Evolutionary conservation across 2,329 filamentous ascomycete species (phyloP).

Genomic region (Scedosporium minutisporum): DNA sequence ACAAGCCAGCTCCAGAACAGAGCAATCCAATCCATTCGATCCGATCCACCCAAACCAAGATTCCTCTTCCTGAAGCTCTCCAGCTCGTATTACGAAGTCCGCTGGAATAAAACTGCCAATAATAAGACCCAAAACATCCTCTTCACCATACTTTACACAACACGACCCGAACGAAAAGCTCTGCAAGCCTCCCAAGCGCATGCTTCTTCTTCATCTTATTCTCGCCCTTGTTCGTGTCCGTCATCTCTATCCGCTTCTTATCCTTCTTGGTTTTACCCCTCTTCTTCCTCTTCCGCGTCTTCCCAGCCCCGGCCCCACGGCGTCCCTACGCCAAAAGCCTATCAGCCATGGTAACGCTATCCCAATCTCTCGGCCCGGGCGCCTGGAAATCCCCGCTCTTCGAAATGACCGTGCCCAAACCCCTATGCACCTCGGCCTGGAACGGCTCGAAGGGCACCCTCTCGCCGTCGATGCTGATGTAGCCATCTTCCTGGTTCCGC

Average conservation of each 20-base stretch:
- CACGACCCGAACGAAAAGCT: not conserved
- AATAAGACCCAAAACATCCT: not conserved
- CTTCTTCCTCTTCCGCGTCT: not conserved
- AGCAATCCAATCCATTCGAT: too few species aligned
- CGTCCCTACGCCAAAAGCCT: not conserved
- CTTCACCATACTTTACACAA: not conserved
- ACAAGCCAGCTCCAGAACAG: too few species aligned
- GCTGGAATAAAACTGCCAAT: not conserved
- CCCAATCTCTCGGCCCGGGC: slow-evolving; percentile 42
- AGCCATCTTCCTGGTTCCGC: slow-evolving; percentile 59
- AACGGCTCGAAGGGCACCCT: slow-evolving; percentile 77
- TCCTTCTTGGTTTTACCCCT: not conserved
- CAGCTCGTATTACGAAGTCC: too few species aligned
- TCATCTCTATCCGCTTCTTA: not conserved
- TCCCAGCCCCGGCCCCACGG: not conserved
- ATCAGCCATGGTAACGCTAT: slow-evolving; percentile 14
- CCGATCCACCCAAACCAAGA: too few species aligned
- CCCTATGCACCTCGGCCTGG: slow-evolving; percentile 79
- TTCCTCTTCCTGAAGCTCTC: too few species aligned
- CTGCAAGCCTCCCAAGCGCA: not conserved
- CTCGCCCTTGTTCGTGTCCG: not conserved
- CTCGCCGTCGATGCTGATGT: slow-evolving; percentile 93
- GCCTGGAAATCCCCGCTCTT: slow-evolving; percentile 66
- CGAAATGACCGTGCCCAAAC: slow-evolving; percentile 75
- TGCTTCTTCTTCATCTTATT: not conserved